phyloP scores from a whole-genome alignment of 2,329 filamentous ascomycete species.

The Thyridium curvatum region DNA sequence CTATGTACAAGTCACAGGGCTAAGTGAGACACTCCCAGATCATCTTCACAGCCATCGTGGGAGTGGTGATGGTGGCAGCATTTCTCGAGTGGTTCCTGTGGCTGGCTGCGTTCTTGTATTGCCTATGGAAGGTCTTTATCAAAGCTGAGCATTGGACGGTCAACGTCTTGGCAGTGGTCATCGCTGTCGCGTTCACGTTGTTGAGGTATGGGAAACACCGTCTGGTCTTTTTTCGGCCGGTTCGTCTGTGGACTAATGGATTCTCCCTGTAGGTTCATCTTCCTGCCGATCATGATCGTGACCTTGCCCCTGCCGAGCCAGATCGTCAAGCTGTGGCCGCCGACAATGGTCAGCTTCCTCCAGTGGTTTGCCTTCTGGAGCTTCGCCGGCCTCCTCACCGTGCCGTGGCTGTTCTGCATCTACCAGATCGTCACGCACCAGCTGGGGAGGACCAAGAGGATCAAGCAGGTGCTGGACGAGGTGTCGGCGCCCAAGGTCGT shows the following conservation, averaged over 20 bases:
- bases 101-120: slow-evolving; percentile 91
- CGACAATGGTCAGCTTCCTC: slow-evolving; percentile 59
- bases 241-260: too few species aligned
- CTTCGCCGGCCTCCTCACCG: slow-evolving; percentile 75
- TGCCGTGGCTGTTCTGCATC: slow-evolving; percentile 90
- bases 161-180: slow-evolving; percentile 66
- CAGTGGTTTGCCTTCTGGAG: slow-evolving; percentile 97
- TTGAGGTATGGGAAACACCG: slow-evolving; percentile 61
- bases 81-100: slow-evolving; percentile 91
- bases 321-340: slow-evolving; percentile 68
- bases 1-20: neutral
- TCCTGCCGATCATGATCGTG: slow-evolving; percentile 89
- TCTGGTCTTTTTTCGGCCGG: too few species aligned
- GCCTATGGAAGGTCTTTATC: slow-evolving; percentile 76
- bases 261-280: slow-evolving; percentile 57
- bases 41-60: slow-evolving; percentile 75
- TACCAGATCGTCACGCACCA: slow-evolving; percentile 87
- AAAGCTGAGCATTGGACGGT: slow-evolving; percentile 90
- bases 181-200: slow-evolving; percentile 62
- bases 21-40: slow-evolving; percentile 52
- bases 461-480: slow-evolving; percentile 81
- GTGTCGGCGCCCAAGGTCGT: slow-evolving; percentile 86
- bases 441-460: slow-evolving; percentile 72
- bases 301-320: slow-evolving; percentile 76
- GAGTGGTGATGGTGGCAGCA: slow-evolving; percentile 75